Base-by-base conservation (phyloP, 2,329 filamentous ascomycete genomes). In the Talaromyces amestolkiae region DNA sequence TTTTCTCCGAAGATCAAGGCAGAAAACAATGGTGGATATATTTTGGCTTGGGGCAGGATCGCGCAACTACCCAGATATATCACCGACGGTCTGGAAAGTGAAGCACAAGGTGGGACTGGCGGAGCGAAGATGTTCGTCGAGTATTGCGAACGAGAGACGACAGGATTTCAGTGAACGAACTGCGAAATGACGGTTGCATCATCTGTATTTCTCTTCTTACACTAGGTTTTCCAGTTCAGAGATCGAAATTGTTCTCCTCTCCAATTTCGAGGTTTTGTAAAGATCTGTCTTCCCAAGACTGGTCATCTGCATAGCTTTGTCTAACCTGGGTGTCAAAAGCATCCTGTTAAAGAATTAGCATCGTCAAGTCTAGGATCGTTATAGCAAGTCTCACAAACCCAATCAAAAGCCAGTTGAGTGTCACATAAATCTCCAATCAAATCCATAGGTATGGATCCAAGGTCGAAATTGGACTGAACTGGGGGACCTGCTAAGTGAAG, bases 11-110 rank as follows among this genome's bases (percentile, higher is more conserved):
- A 82, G 0, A 72, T 84, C 5, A 81, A 76, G 0, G 53, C 11
- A 15, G 58, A 54, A 15, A 35, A 65, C n/a, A 65, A 61, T 54
- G 65, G 66, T n/a, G 65, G 70, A n/a, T 79, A 76, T 64, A 69
- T 85, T 31, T 74, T 82, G 59, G 83, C 83, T 1, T 86, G 82
- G 80, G 83, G 83, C 9, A 71, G 79, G 22, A 66, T 67, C 72
- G 76, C 35, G 70, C 76, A 65, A 65, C 63, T 53, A 64, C 72
- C 19, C 2, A 75, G 69, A 43, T 70, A 76, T 68, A 64, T 75
- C 5, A 39, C 67, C 33, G 64, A 67, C 13, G 72, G 72, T 1
- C 65, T 73, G 49, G 68, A 67, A 61, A 37, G 61, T 8, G 61
- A 67, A 45, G 65, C 63, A 24, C 68, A 76, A 35, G 76, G 74